These are phyloP conservation scores for Carpinus viminea DNA, from an alignment of 306 rosid species.

Conservation along the genomic window DNA sequence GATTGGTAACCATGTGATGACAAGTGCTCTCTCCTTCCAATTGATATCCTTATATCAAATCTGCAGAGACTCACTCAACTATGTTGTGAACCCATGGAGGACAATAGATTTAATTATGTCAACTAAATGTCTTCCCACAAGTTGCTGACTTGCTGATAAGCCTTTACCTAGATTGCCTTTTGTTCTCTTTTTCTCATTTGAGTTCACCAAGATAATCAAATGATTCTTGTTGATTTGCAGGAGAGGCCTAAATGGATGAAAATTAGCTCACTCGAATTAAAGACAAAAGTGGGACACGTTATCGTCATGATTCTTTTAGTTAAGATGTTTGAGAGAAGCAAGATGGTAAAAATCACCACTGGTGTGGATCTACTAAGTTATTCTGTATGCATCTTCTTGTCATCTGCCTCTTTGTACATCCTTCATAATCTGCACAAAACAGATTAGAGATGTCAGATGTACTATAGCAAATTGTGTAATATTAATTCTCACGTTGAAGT, in stretches of 20 bases:
- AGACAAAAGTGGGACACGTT: conserved; percentile 94
- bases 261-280: conserved; percentile 86
- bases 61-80: neutral
- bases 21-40: neutral
- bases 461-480: neutral
- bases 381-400: conserved; percentile 83
- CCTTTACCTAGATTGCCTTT: neutral
- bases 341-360: conserved; percentile 81
- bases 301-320: conserved; percentile 96
- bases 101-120: neutral
- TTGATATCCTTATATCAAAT: neutral
- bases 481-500: neutral
- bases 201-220: neutral
- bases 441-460: conserved; percentile 33
- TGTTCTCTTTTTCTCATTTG: neutral
- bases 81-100: neutral
- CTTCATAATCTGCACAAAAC: conserved; percentile 83
- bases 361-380: conserved; percentile 83
- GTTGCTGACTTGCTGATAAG: neutral
- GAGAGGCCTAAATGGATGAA: conserved; percentile 94
- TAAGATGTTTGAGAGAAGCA: conserved; percentile 98
- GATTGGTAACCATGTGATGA: neutral
- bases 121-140: neutral
- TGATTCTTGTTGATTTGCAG: conserved; percentile 36
- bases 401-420: conserved; percentile 92